Conservation (phyloP, 1,284 basidiomycete species). For the Boletus sp. region DNA sequence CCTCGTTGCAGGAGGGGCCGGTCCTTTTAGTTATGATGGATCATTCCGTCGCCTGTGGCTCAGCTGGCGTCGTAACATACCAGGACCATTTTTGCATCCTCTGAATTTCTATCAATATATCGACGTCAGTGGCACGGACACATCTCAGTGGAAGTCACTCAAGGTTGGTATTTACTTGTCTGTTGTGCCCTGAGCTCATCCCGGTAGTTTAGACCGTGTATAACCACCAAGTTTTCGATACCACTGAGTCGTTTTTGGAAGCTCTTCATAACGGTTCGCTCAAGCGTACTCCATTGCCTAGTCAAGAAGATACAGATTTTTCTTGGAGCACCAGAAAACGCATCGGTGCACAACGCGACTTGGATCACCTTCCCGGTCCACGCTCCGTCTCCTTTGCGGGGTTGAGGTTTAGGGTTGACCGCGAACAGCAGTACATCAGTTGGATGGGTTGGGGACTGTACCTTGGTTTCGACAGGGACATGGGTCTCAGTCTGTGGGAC, state of each 20-base stretch:
- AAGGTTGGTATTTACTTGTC: conserved; percentile 35
- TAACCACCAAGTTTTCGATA: conserved; percentile 52
- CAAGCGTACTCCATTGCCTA: conserved; percentile 35
- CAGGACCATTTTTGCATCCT: conserved; percentile 52
- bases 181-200: conserved; percentile 1
- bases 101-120: conserved; percentile 56
- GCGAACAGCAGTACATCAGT: conserved; percentile 48
- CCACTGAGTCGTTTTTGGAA: conserved; percentile 44
- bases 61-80: conserved; percentile 44
- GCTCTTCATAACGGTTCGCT: conserved; percentile 55
- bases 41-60: conserved; percentile 54
- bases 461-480: conserved; percentile 60
- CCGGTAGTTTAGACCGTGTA: conserved; percentile 45
- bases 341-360: conserved; percentile 41
- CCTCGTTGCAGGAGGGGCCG: conserved; percentile 41
- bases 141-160: conserved; percentile 46
- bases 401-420: conserved; percentile 54
- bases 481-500: conserved; percentile 66
- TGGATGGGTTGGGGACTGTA: conserved; percentile 68
- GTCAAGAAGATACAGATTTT: conserved; percentile 28
- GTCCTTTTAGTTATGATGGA: conserved; percentile 58
- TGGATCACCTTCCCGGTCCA: conserved; percentile 61
- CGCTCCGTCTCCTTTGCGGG: conserved; percentile 57
- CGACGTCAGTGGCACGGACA: conserved; percentile 55
- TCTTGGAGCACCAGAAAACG: conserved; percentile 50